Conservation (phyloP, 192 early-diverging fungal species). For the Funneliformis mosseae region DNA sequence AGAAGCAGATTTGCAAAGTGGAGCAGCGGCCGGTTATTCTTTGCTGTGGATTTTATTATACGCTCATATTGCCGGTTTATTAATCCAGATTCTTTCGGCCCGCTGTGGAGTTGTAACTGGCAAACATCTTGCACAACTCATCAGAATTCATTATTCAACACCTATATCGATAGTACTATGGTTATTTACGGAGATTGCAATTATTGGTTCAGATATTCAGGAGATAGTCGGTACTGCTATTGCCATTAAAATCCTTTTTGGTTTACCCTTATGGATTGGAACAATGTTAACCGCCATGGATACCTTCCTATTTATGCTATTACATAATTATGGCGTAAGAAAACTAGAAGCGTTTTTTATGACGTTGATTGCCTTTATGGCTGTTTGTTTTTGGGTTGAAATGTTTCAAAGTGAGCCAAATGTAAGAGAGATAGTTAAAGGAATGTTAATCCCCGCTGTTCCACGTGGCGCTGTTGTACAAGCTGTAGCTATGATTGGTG, state of each 20-base stretch:
- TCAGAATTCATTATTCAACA: conserved; percentile 52
- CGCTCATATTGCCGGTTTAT: conserved; percentile 63
- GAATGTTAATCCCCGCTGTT: conserved; percentile 58
- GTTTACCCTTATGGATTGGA: conserved; percentile 67
- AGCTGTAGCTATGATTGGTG: conserved; percentile 68
- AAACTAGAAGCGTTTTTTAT: conserved; percentile 78
- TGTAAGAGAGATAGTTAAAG: conserved; percentile 49
- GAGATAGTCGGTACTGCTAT: conserved; percentile 92
- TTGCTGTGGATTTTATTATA: conserved; percentile 69
- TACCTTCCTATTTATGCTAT: conserved; percentile 74
- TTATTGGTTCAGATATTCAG: conserved; percentile 73
- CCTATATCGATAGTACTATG: conserved; percentile 52
- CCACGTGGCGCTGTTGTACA: conserved; percentile 60
- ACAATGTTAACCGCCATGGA: conserved; percentile 77
- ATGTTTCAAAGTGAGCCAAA: conserved; percentile 57
- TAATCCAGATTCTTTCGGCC: conserved; percentile 63
- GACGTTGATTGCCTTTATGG: conserved; percentile 71
- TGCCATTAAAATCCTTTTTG: conserved; percentile 77
- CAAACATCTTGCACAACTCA: conserved; percentile 60
- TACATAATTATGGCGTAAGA: conserved; percentile 64
- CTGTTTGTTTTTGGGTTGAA: conserved; percentile 75
- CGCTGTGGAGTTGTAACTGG: conserved; percentile 68
- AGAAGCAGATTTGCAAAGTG: conserved; percentile 70
- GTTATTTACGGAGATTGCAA: conserved; percentile 64
- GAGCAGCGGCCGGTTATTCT: conserved; percentile 66